These are phyloP conservation scores for Exophiala aquamarina DNA, from an alignment of 2,329 filamentous ascomycete genomes.

Conservation along the genomic window DNA sequence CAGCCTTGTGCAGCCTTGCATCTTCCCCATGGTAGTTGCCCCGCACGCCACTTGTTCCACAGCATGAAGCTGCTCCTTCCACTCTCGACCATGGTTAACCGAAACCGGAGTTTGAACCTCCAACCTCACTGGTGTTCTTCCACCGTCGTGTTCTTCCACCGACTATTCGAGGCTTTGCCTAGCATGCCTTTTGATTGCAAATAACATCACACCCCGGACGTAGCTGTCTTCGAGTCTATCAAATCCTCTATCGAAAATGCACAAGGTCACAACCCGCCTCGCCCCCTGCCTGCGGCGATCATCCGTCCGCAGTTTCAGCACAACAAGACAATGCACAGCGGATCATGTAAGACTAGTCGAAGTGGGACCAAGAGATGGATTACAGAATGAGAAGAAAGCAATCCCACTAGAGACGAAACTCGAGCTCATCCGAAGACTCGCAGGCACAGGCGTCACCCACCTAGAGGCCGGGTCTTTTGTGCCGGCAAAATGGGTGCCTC, in stretches of 20 bases:
- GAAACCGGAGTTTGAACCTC: too few species aligned
- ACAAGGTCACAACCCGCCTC: constrained; percentile 1
- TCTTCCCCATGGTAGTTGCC: too few species aligned
- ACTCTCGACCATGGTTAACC: too few species aligned
- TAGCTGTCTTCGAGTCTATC: too few species aligned
- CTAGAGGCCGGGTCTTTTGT: constrained; percentile 57
- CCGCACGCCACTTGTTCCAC: background rate
- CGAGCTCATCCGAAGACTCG: constrained; percentile 48
- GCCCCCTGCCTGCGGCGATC: background rate
- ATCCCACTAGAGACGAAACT: constrained; percentile 51
- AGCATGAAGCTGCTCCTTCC: background rate
- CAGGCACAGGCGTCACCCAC: constrained; percentile 49
- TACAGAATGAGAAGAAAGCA: constrained; percentile 54
- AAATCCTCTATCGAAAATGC: constrained; percentile 8
- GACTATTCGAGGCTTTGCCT: too few species aligned
- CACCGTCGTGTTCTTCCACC: too few species aligned
- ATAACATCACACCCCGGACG: too few species aligned
- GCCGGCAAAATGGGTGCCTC: constrained; percentile 55
- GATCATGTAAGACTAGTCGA: constrained; percentile 55
- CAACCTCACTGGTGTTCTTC: too few species aligned
- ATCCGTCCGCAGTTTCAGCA: constrained; percentile 22
- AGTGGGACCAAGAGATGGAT: constrained; percentile 54
- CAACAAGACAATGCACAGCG: constrained; percentile 35
- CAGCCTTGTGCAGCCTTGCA: constrained; percentile 7
- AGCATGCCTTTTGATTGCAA: too few species aligned